phyloP scores from a whole-genome alignment of 306 rosid genomes.

The Dryas alaskensis region DNA sequence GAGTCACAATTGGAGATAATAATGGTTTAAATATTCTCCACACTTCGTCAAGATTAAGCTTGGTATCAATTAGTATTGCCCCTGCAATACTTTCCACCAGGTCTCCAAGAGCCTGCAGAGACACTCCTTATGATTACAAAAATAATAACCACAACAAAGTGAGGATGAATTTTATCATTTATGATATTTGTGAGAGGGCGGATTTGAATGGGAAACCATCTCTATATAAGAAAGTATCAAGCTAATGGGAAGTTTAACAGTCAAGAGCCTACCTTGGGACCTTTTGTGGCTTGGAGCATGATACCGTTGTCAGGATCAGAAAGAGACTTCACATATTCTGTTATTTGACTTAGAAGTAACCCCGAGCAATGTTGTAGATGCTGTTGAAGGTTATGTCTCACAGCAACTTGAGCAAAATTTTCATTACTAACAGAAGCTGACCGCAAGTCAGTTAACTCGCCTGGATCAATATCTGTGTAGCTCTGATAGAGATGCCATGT shows the following conservation, averaged over 20 bases:
- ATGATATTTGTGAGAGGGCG: neutral
- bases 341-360: conserved; percentile 58
- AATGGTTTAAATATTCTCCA: conserved; percentile 80
- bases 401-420: conserved; percentile 82
- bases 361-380: conserved; percentile 78
- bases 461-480: conserved; percentile 68
- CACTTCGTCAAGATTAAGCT: conserved; percentile 69
- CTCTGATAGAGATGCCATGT: conserved; percentile 74
- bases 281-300: conserved; percentile 47
- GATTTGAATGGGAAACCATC: neutral
- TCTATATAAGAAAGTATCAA: neutral
- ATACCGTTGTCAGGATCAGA: conserved; percentile 40
- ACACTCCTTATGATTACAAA: conserved; percentile 19
- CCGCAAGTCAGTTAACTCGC: conserved; percentile 91
- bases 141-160: neutral
- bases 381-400: conserved; percentile 57
- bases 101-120: conserved; percentile 83
- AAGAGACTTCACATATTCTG: conserved; percentile 55
- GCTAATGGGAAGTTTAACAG: neutral
- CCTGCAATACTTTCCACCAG: conserved; percentile 93
- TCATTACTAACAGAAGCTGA: conserved; percentile 90
- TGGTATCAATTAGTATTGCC: conserved; percentile 77
- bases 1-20: conserved; percentile 89
- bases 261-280: conserved; percentile 51
- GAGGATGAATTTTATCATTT: neutral